Evolutionary conservation across 169 alveolate species (phyloP).

Genomic region (Eimeria necatrix): DNA sequence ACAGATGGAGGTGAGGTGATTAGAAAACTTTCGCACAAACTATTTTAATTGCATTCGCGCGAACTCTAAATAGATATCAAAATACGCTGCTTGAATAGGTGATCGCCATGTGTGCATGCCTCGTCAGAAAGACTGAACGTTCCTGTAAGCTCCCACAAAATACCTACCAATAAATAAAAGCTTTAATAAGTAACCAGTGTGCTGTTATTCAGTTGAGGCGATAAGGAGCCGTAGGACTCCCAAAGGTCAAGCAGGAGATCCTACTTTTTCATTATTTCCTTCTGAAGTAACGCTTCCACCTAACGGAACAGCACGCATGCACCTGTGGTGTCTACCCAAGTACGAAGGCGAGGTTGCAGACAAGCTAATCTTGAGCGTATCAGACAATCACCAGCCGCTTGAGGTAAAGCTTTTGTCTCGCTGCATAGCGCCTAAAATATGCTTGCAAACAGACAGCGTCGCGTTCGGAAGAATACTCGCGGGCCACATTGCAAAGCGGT

Average conservation of each 20-base stretch:
- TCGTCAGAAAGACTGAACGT: no score
- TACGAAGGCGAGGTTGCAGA: slow-evolving; percentile 91
- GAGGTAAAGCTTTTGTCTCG: slow-evolving; percentile 90
- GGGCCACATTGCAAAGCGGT: slow-evolving; percentile 84
- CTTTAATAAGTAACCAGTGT: background rate
- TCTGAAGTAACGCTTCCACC: slow-evolving; percentile 88
- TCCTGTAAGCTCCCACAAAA: no score
- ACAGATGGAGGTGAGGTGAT: slow-evolving; percentile 34
- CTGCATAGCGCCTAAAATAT: slow-evolving; percentile 95
- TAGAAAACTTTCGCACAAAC: background rate
- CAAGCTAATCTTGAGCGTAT: slow-evolving; percentile 90
- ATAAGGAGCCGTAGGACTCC: slow-evolving; percentile 15
- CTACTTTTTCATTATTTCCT: slow-evolving; percentile 91
- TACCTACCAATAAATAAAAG: no score
- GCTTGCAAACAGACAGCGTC: slow-evolving; percentile 90
- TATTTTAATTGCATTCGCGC: background rate
- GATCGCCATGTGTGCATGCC: no score
- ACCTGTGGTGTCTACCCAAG: slow-evolving; percentile 95
- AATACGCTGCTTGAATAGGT: no score
- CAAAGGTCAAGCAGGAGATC: slow-evolving; percentile 40
- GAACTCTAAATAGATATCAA: no score
- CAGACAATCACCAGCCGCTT: slow-evolving; percentile 95
- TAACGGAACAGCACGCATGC: slow-evolving; percentile 92
- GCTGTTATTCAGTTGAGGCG: slow-evolving; percentile 59
- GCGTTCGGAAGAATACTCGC: slow-evolving; percentile 94